phyloP scores from a whole-genome alignment of 805 yeast species.

The Isabelozyma heimii region DNA sequence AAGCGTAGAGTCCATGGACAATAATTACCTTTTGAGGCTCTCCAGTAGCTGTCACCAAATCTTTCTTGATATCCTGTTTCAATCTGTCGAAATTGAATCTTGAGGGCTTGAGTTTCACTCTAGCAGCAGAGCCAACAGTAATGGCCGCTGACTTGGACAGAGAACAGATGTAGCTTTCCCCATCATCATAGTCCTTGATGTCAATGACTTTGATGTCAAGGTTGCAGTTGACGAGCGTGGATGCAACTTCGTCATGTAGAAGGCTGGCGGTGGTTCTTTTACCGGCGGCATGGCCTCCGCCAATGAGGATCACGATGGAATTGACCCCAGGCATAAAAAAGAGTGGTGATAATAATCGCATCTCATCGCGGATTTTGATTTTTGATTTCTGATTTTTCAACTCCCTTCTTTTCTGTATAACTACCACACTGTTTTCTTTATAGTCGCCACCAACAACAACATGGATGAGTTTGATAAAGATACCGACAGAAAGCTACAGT shows the following conservation, averaged over 20 bases:
- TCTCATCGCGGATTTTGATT: neutral
- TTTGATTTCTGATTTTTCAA: neutral
- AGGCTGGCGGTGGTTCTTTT: conserved; percentile 37
- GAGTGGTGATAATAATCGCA: neutral
- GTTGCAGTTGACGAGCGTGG: conserved; percentile 6
- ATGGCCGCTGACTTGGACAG: conserved; percentile 23
- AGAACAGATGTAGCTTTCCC: neutral
- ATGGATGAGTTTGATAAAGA: conserved; percentile 59
- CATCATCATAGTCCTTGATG: conserved; percentile 38
- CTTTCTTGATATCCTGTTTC: conserved; percentile 14
- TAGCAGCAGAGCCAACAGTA: conserved; percentile 19
- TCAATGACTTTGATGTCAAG: conserved; percentile 37
- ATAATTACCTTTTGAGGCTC: conserved; percentile 31
- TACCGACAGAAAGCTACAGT: conserved; percentile 21
- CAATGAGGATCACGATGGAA: conserved; percentile 44
- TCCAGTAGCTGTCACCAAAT: conserved; percentile 14
- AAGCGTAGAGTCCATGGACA: conserved; percentile 77
- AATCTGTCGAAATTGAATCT: conserved; percentile 36
- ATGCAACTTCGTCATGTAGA: conserved; percentile 28
- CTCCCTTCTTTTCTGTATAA: neutral
- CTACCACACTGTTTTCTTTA: neutral
- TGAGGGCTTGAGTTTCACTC: conserved; percentile 32
- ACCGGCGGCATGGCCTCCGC: conserved; percentile 65
- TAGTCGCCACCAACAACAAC: neutral
- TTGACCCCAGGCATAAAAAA: neutral